Percentiles rank a stretch among this genome's conserved stretches.
These are phyloP conservation scores for Lactarius quietus DNA, from an alignment of 768 basidiomycete genomes.

Conservation along the genomic window DNA sequence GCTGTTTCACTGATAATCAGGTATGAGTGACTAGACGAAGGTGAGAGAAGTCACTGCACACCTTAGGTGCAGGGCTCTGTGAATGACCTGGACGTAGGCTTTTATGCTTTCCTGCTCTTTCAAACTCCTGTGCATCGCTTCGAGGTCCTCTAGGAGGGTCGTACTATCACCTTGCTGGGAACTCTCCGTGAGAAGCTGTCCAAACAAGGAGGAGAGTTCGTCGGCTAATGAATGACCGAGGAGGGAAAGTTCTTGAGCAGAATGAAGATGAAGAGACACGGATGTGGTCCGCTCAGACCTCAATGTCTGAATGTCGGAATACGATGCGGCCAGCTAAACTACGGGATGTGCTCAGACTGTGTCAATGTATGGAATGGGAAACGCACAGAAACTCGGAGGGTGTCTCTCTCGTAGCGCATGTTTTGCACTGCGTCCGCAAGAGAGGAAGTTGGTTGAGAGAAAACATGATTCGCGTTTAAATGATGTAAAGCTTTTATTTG, in stretches of 20 bases:
- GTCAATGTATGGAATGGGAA: constrained; percentile 7
- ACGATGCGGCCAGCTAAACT: constrained; percentile 59
- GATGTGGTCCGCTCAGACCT: constrained; percentile 47
- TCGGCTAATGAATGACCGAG: constrained; percentile 74
- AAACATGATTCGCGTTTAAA: constrained; percentile 46
- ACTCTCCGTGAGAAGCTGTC: constrained; percentile 58
- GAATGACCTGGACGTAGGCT: constrained; percentile 70
- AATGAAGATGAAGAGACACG: constrained; percentile 49
- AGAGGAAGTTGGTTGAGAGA: constrained; percentile 35
- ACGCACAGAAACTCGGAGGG: constrained; percentile 33
- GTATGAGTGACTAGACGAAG: constrained; percentile 2
- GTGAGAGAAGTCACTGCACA: constrained; percentile 31
- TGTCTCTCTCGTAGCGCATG: constrained; percentile 35
- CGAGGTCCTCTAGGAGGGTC: constrained; percentile 79
- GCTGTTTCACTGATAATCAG: constrained; percentile 50
- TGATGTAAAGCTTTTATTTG: constrained; percentile 36
- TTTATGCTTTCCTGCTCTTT: constrained; percentile 74
- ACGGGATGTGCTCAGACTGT: constrained; percentile 39
- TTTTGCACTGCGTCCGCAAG: constrained; percentile 49
- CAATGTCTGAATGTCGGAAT: constrained; percentile 43
- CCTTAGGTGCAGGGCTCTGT: constrained; percentile 71
- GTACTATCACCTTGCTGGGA: constrained; percentile 46
- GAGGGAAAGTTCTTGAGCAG: constrained; percentile 72
- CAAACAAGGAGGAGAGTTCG: constrained; percentile 64
- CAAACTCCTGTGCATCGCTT: constrained; percentile 70